These are phyloP conservation scores for Neurospora sp. DNA, from an alignment of 495 filamentous ascomycete species.

Conservation along the genomic window DNA sequence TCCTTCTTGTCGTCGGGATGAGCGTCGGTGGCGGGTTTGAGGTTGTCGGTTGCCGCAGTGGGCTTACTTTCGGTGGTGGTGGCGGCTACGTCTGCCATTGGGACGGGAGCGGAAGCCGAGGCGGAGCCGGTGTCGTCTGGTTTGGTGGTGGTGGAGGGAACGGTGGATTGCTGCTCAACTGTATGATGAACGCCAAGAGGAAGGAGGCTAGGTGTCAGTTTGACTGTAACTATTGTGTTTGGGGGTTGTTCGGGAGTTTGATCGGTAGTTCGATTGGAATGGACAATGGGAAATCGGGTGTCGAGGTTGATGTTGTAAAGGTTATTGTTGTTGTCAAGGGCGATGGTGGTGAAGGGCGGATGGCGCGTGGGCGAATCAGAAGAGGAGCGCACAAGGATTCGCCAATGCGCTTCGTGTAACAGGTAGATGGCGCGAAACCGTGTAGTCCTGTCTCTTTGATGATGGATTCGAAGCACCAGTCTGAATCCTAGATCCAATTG, in stretches of 20 bases:
- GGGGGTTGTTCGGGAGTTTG: background rate
- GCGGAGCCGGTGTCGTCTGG: background rate
- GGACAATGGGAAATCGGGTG: background rate
- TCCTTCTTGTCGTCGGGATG: constrained; percentile 1
- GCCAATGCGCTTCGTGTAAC: background rate
- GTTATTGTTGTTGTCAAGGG: too few relatives aligned
- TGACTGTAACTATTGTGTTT: background rate
- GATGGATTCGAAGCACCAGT: background rate
- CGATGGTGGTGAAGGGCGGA: background rate
- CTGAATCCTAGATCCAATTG: background rate
- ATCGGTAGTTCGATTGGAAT: background rate
- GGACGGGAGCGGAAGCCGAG: background rate
- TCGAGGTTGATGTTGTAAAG: background rate
- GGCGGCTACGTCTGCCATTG: constrained; percentile 3
- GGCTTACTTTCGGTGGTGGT: constrained; percentile 2
- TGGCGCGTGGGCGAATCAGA: background rate
- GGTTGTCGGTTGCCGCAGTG: background rate
- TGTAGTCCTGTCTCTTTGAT: background rate
- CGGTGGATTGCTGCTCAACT: background rate
- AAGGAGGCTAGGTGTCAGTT: background rate
- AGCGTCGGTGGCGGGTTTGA: background rate
- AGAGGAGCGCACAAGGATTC: background rate
- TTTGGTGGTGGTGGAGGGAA: background rate
- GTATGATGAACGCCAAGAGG: background rate
- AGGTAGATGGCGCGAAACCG: background rate